Base-by-base conservation (phyloP, 345 rosid genomes). In the Heritiera fomes region DNA sequence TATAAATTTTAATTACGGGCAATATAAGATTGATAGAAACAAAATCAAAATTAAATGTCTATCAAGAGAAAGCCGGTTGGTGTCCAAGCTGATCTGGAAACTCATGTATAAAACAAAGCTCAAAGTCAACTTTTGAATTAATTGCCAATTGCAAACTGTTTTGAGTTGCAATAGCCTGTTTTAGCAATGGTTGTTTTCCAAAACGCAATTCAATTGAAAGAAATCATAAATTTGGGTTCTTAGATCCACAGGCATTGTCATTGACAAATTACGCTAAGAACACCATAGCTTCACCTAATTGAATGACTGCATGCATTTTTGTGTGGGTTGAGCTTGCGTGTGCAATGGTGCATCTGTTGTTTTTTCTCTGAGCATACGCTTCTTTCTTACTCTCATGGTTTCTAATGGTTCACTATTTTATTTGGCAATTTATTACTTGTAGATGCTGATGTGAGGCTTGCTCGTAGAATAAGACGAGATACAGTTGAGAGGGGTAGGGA, bases 401-500 rank as follows among this genome's bases (percentile, higher is more conserved):
- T 43, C 65, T 41, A 13, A 17, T 55, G 49, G 59, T 70, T 75
- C 30, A 41, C 3, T 40, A 69, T 72, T 80, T 81, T 45, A 80
- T 80, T 17, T 82, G 67, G 77, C 79, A 20, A 67, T 83, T 59
- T 71, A 14, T 53, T 15, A 53, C n/a, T 87, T 87, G 49, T 87
- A 95, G 99, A 95, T 91, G 97, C 99, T 79, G 99, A 95, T 87
- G 99, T 93, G 85, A 93, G 99, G 88, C 98, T 95, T 85, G 99
- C 98, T 85, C 97, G 99, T 40, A 90, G 99, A 88, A 92, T 95
- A 84, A 88, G 94, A 78, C 97, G 99, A 83, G 99, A 95, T 82
- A 95, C 94, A 0, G 95, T 93, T 81, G 94, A 92, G 88, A 90
- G 98, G 91, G 96, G 97, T 73, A 87, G 99, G 87, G 99, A 93